Evolutionary conservation across 495 filamentous ascomycete genomes (phyloP), one percentile per base, ranked within the genome.

Genomic region (Apodospora peruviana): DNA sequence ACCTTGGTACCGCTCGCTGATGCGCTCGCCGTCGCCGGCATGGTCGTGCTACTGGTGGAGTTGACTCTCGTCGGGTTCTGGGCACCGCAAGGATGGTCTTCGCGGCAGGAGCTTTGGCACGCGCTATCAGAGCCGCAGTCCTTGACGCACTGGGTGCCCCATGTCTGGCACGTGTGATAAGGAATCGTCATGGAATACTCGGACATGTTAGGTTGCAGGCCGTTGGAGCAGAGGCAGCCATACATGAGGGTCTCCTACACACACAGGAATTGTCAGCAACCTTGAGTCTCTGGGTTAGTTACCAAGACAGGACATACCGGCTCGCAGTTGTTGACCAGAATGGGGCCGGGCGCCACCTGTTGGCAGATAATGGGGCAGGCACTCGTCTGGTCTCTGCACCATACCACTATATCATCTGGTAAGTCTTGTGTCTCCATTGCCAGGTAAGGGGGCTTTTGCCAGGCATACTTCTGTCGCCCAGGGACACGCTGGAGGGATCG

Each of bases 111-210:
- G 38, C 67, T 69, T 39, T 82, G 70, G 59, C 88, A 95, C 29
- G 53, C 25, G 49, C 77, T 80, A 64, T 86, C 67, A 16, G 22
- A n/a, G 7, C 62, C 64, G 68, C 90, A 94, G 45, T 54, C 67
- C 7, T 52, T 57, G 2, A 86, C 84, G 60, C 89, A 96, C 55
- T 91, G 73, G 61, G 71, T 82, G 56, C 80, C 83, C 67, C 77
- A 78, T 62, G 85, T 76, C 12, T 77, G 80, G 77, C 90, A 96
- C 52, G 84, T 73, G 70, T 82, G 90, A 78, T 85, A 96, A 7
- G 90, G 88, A 23, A 96, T 78, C 4, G 90, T 96, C 60, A 86
- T 78, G 18, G 86, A 86, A 77, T 87, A 96, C 63, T 95, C 76
- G 55, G 85, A 79, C 19, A 86, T 67, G 62, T 95, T 94, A 52